Evolutionary conservation across 1,139 yeast species (phyloP).

Genomic region (Magnusiomyces starmeri): DNA sequence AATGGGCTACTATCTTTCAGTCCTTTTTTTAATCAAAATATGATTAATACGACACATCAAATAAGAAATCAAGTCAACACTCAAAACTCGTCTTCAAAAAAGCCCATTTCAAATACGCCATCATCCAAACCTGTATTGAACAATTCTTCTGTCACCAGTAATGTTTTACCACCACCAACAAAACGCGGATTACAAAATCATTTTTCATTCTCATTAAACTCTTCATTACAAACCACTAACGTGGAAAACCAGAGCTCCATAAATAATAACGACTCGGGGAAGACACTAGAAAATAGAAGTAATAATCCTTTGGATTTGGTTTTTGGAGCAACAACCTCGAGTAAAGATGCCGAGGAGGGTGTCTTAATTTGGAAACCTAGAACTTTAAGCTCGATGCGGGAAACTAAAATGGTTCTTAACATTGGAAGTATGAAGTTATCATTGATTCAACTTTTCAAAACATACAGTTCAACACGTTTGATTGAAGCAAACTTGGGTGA

Average conservation of each 20-base stretch:
- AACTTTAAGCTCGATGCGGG: neutral
- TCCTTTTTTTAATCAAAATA: constrained; percentile 3
- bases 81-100: too few species aligned
- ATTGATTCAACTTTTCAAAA: constrained; percentile 5
- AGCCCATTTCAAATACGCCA: neutral
- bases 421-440: constrained; percentile 6
- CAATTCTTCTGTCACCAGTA: neutral
- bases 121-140: neutral
- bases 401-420: constrained; percentile 8
- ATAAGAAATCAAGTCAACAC: too few species aligned
- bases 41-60: too few species aligned
- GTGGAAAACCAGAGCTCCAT: neutral
- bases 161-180: neutral
- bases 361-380: neutral
- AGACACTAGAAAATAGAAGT: neutral
- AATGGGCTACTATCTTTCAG: constrained; percentile 5
- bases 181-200: constrained; percentile 3
- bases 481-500: constrained; percentile 14
- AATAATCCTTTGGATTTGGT: neutral
- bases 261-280: neutral
- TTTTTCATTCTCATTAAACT: constrained; percentile 6
- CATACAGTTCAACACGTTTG: neutral
- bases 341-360: neutral
- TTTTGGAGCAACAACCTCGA: neutral
- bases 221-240: neutral